phyloP scores from a whole-genome alignment of 805 yeast species.

The Lachancea sp. region DNA sequence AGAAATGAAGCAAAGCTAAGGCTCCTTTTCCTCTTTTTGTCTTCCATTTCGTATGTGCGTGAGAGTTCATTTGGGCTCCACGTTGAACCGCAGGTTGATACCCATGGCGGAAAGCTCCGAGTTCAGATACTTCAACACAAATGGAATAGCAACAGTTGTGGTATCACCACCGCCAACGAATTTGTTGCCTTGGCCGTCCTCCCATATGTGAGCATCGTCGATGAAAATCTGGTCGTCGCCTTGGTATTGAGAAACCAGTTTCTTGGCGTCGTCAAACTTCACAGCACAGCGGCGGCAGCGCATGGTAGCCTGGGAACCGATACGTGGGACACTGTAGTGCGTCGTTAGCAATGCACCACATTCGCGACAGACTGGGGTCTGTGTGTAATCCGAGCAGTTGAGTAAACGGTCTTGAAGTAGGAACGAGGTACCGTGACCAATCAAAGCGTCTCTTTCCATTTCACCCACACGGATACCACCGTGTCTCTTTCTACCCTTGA shows the following conservation, averaged over 20 bases:
- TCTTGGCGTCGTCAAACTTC: constrained; percentile 52
- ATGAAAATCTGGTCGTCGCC: constrained; percentile 37
- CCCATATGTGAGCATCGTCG: constrained; percentile 81
- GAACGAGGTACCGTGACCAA: constrained; percentile 97
- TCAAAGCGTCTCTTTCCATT: constrained; percentile 98
- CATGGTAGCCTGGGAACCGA: constrained; percentile 70
- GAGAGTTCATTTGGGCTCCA: constrained; percentile 46
- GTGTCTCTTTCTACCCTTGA: constrained; percentile 95
- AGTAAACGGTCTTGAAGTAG: constrained; percentile 88
- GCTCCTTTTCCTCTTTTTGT: too few relatives aligned
- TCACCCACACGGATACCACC: constrained; percentile 99
- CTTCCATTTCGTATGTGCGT: too few relatives aligned
- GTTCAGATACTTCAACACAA: constrained; percentile 89
- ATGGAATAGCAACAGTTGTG: constrained; percentile 95
- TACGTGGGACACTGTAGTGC: constrained; percentile 83
- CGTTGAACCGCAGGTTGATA: constrained; percentile 84
- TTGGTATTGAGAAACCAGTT: constrained; percentile 33
- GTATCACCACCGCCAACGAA: constrained; percentile 90
- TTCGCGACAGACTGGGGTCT: constrained; percentile 78
- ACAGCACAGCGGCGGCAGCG: constrained; percentile 90
- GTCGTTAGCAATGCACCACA: constrained; percentile 92
- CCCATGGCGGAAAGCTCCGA: constrained; percentile 98
- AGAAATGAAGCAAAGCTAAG: too few relatives aligned
- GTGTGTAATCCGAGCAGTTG: constrained; percentile 94
- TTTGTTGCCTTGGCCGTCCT: constrained; percentile 90